These are phyloP conservation scores for Cicer pinnatifidum DNA, from an alignment of 306 rosid species.

Conservation along the genomic window DNA sequence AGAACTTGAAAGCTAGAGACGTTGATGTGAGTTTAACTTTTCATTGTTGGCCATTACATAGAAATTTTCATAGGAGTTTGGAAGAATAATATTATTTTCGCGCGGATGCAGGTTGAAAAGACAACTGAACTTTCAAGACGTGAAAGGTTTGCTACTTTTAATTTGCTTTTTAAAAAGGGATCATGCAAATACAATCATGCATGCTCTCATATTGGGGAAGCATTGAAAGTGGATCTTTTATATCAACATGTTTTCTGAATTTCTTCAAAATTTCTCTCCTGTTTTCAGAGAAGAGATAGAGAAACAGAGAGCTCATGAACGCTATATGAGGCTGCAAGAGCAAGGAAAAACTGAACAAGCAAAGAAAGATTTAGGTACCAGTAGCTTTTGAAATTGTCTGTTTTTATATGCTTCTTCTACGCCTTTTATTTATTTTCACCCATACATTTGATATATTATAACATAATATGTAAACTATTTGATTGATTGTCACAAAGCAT, in stretches of 20 bases:
- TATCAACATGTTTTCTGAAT: neutral
- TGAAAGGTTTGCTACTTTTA: conserved; percentile 68
- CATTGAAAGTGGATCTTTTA: neutral
- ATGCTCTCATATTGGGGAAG: conserved; percentile 1
- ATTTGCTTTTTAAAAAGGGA: conserved; percentile 32
- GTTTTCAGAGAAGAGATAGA: conserved; percentile 80
- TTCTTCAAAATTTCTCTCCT: conserved; percentile 1
- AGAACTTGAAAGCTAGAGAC: conserved; percentile 73
- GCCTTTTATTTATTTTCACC: neutral
- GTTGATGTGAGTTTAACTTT: conserved; percentile 66
- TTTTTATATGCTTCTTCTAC: neutral
- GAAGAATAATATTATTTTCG: conserved; percentile 35
- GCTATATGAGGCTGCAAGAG: conserved; percentile 86
- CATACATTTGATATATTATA: conserved; percentile 11
- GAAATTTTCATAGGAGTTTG: conserved; percentile 6
- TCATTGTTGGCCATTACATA: conserved; percentile 19
- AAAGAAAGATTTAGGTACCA: conserved; percentile 84
- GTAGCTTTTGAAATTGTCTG: conserved; percentile 17
- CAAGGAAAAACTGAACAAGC: conserved; percentile 96
- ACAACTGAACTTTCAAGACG: conserved; percentile 95
- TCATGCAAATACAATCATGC: neutral
- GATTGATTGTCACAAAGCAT: conserved; percentile 19
- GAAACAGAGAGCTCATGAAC: conserved; percentile 88
- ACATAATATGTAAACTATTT: neutral
- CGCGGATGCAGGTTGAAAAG: conserved; percentile 62